Percentiles rank a stretch among this genome's conserved stretches.
phyloP scores from a whole-genome alignment of 176 grass and related monocot genomes.

The Oryza nivara region DNA sequence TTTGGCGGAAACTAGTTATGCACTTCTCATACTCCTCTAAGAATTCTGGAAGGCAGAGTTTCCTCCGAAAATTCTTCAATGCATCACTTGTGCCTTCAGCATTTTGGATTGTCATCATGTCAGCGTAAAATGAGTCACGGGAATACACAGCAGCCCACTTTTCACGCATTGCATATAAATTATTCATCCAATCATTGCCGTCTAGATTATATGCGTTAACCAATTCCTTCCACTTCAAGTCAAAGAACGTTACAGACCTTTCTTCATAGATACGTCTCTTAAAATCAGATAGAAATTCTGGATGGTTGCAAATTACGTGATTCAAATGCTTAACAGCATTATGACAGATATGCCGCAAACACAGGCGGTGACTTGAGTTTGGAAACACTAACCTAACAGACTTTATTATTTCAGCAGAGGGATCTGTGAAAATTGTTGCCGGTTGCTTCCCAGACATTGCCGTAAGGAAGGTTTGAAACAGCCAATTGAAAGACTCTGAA shows the following conservation, averaged over 20 bases:
- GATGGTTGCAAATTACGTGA: constrained; percentile 27
- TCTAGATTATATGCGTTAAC: not conserved
- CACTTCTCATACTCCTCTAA: not conserved
- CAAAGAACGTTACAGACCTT: not conserved
- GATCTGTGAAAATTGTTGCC: constrained; percentile 44
- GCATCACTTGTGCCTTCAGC: not conserved
- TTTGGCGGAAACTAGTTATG: not conserved
- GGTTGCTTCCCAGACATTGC: constrained; percentile 62
- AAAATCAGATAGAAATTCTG: constrained; percentile 32
- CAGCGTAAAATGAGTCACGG: not conserved
- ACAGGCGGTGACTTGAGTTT: constrained; percentile 43
- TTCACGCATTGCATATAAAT: not conserved
- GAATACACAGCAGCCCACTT: not conserved
- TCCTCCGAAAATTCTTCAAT: not conserved
- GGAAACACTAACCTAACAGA: constrained; percentile 36
- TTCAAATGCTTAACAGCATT: constrained; percentile 38
- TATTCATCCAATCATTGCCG: not conserved
- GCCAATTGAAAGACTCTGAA: constrained; percentile 52
- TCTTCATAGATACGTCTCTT: constrained; percentile 40
- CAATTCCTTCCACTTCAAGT: not conserved
- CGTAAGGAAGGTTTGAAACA: constrained; percentile 57
- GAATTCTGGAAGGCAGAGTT: not conserved
- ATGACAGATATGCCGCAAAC: constrained; percentile 49
- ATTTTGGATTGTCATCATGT: not conserved
- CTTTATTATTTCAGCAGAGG: constrained; percentile 33